phyloP scores from a whole-genome alignment of 192 early-diverging fungal species.

The Coemansia sp. region DNA sequence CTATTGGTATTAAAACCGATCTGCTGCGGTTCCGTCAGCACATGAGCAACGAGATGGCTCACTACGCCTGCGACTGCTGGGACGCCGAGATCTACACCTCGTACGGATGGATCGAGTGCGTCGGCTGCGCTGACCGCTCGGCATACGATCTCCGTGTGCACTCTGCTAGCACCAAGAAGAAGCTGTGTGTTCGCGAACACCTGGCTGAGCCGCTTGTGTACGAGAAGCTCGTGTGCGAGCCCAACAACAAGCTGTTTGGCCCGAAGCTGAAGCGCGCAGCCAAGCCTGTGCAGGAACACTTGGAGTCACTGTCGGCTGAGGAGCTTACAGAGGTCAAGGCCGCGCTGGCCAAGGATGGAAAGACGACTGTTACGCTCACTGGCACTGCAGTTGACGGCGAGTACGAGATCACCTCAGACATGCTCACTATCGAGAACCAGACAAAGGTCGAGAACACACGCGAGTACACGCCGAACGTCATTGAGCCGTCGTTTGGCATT shows the following conservation, averaged over 20 bases:
- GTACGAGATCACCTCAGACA: constrained; percentile 44
- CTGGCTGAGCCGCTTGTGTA: constrained; percentile 78
- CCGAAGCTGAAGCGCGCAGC: constrained; percentile 90
- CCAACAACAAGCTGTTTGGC: constrained; percentile 94
- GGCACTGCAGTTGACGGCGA: constrained; percentile 33
- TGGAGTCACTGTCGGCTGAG: constrained; percentile 59
- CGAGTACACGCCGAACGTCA: constrained; percentile 97
- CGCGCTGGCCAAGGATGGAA: constrained; percentile 23
- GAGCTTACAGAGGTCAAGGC: constrained; percentile 60
- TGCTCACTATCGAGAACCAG: constrained; percentile 49
- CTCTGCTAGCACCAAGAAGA: constrained; percentile 83
- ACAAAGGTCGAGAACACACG: constrained; percentile 65
- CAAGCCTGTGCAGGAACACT: constrained; percentile 79
- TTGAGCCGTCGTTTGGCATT: constrained; percentile 99
- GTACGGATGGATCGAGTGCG: constrained; percentile 99
- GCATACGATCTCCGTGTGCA: constrained; percentile 97
- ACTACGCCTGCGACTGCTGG: constrained; percentile 98
- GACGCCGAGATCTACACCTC: constrained; percentile 95
- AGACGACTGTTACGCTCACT: constrained; percentile 26
- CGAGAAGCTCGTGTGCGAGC: constrained; percentile 77
- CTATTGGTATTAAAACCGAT: constrained; percentile 84
- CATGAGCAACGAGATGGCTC: constrained; percentile 99
- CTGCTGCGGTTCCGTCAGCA: constrained; percentile 96
- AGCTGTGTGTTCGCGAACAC: constrained; percentile 88
- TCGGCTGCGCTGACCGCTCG: constrained; percentile 98